Base-by-base conservation (phyloP, 768 basidiomycete genomes). In the Mycena epipterygia region DNA sequence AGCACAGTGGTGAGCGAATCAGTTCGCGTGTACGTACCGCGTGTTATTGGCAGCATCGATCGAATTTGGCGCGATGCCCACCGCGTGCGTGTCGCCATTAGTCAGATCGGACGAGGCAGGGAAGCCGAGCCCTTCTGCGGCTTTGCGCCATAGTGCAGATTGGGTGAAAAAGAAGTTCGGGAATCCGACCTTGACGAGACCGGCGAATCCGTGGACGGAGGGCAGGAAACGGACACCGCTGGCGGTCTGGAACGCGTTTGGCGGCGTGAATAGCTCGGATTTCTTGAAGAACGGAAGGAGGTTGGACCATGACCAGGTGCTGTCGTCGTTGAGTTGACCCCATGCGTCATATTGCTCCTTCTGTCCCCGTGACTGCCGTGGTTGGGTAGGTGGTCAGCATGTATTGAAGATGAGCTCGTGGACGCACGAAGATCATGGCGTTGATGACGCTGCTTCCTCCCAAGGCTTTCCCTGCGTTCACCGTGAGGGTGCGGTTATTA, bases 381-480 rank as follows among this genome's bases (percentile, higher is more conserved):
- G 44, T 8, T 5, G 16, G 32, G 70, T 30, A 46, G 56, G 16
- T 37, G 3, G 17, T 17, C 23, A 30, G 30, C 51, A 44, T n/a
- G 25, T 4, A 46, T 13, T 35, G 33, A 16, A 1, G 23, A n/a
- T n/a, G n/a, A n/a, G n/a, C n/a, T n/a, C n/a, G n/a, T n/a, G n/a
- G n/a, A 70, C 79, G 23, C 44, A 81, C 81, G 60, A 79, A 78
- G 13, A 81, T 79, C 81, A 81, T 81, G 63, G 77, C 77, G 79
- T 92, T 92, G 64, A 90, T 84, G 12, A 89, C 86, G 11, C 88
- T 87, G 12, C 86, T 86, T 2, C 90, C 90, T 56, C 91, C 90
- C 25, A 92, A 82, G 21, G 87, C 86, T 74, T 89, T 90, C 3
- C 81, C 81, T 2, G 81, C 81, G 39, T 74, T 74, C 13, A 81